These are phyloP conservation scores for Populus euphratica DNA, from an alignment of 345 rosid species.

Conservation along the genomic window DNA sequence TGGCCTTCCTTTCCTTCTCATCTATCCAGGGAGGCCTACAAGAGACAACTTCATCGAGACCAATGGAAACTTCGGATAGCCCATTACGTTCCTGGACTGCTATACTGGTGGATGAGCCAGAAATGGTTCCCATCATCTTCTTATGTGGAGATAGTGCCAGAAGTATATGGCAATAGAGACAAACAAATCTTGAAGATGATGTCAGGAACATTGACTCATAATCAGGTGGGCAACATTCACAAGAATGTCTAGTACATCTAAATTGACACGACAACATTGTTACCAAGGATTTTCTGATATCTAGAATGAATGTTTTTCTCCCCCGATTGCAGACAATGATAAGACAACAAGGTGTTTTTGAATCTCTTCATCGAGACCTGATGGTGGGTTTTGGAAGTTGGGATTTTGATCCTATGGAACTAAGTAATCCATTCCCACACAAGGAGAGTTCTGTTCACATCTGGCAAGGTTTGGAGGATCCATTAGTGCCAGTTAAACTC, in stretches of 20 bases:
- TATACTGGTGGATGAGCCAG: slow-evolving; percentile 65
- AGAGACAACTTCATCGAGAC: slow-evolving; percentile 35
- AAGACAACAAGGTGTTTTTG: slow-evolving; percentile 59
- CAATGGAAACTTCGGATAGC: slow-evolving; percentile 43
- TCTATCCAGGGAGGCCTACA: slow-evolving; percentile 30
- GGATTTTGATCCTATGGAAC: slow-evolving; percentile 72
- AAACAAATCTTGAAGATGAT: not conserved
- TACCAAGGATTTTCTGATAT: not conserved
- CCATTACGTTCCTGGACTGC: slow-evolving; percentile 39
- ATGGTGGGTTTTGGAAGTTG: slow-evolving; percentile 62
- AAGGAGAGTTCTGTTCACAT: slow-evolving; percentile 55
- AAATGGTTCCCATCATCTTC: slow-evolving; percentile 44
- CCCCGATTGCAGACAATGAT: slow-evolving; percentile 21
- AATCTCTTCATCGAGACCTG: slow-evolving; percentile 59
- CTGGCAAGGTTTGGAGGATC: slow-evolving; percentile 81
- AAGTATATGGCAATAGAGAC: not conserved
- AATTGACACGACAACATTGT: no score
- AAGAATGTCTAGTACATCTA: no score
- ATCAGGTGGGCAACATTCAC: no score
- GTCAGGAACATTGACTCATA: no score
- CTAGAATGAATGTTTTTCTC: not conserved
- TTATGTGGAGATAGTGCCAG: slow-evolving; percentile 20
- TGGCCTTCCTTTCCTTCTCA: slow-evolving; percentile 51
- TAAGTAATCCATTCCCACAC: slow-evolving; percentile 52
- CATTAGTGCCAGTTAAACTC: slow-evolving; percentile 18